Conservation (phyloP, 108 stramenopile genomes). For the Bacterosira constricta region DNA sequence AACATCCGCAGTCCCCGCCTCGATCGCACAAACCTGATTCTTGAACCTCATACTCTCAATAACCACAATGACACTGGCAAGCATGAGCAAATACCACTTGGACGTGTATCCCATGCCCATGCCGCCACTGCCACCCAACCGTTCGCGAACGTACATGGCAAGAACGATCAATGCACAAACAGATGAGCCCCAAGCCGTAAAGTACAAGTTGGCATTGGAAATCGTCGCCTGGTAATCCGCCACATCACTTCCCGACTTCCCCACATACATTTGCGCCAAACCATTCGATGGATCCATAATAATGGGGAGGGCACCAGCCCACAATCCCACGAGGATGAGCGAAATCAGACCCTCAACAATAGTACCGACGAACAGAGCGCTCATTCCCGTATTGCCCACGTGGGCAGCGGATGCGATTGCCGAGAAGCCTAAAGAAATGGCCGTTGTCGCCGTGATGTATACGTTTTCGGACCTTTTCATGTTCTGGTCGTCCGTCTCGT, state of each 20-base stretch:
- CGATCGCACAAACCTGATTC: slow-evolving; percentile 44
- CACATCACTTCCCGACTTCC: slow-evolving; percentile 10
- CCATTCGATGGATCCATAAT: slow-evolving; percentile 48
- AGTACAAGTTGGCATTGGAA: slow-evolving; percentile 48
- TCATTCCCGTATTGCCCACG: slow-evolving; percentile 9
- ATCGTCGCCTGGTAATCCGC: slow-evolving; percentile 45
- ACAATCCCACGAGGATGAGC: slow-evolving; percentile 28
- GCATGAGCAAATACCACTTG: slow-evolving; percentile 45
- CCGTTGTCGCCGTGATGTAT: slow-evolving; percentile 24
- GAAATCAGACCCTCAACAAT: slow-evolving; percentile 37
- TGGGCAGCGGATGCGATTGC: slow-evolving; percentile 16
- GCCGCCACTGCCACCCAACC: slow-evolving; percentile 18
- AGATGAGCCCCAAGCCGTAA: slow-evolving; percentile 34
- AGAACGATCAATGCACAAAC: slow-evolving; percentile 26
- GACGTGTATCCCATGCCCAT: slow-evolving; percentile 43
- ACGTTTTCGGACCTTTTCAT: background rate
- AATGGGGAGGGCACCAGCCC: slow-evolving; percentile 39
- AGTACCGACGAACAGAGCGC: slow-evolving; percentile 42
- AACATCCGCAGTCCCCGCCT: slow-evolving; percentile 20
- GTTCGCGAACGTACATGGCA: slow-evolving; percentile 43
- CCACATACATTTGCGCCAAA: slow-evolving; percentile 49
- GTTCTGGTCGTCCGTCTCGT: slow-evolving; percentile 42
- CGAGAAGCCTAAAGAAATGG: slow-evolving; percentile 24
- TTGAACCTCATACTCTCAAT: slow-evolving; percentile 48
- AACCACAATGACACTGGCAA: slow-evolving; percentile 44